phyloP scores from a whole-genome alignment of 129 eudicot species.

The Daucus carota region DH1_v3.0 NC_030383.2:58012001-58012500 shows the following conservation, averaged over 20 bases:
- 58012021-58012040: background rate
- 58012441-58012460: background rate
- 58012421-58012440: background rate
- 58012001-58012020: background rate
- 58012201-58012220: constrained; percentile 89
- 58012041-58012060: constrained; percentile 52
- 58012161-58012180: constrained; percentile 80
- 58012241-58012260: background rate
- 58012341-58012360: constrained; percentile 96
- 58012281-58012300: constrained; percentile 29
- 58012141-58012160: constrained; percentile 77
- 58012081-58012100: constrained; percentile 75
- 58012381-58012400: constrained; percentile 80
- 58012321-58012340: constrained; percentile 77
- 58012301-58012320: constrained; percentile 78
- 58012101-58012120: constrained; percentile 93
- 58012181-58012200: constrained; percentile 79
- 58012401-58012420: background rate
- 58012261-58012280: background rate
- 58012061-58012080: constrained; percentile 67
- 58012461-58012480: background rate
- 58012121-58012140: constrained; percentile 67
- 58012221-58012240: constrained; percentile 2
- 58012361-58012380: constrained; percentile 86
- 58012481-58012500: background rate